Evolutionary conservation across 2,329 filamentous ascomycete species (phyloP).

Genomic region (Capronia coronata): DNA sequence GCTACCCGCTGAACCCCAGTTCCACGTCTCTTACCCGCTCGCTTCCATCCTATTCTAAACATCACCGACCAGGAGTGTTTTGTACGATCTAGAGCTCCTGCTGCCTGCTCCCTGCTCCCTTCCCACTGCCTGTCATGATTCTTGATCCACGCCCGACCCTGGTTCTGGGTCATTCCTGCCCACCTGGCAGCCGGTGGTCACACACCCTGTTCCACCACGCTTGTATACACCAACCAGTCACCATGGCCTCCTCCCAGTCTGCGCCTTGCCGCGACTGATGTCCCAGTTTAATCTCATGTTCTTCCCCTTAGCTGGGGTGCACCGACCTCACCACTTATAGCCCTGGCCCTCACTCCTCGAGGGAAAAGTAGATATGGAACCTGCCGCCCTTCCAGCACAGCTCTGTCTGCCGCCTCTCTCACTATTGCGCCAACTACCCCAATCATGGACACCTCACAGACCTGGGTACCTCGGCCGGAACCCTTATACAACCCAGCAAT

Average conservation of each 20-base stretch:
- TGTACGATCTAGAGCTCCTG: constrained; percentile 7
- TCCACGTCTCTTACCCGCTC: constrained; percentile 21
- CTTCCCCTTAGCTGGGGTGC: constrained; percentile 13
- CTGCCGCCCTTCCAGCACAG: constrained; percentile 2
- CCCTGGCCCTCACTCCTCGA: background rate
- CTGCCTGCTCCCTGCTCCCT: constrained; percentile 2
- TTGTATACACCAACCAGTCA: constrained; percentile 14
- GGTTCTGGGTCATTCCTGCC: constrained; percentile 5
- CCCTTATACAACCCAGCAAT: constrained; percentile 8
- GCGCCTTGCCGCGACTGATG: constrained; percentile 11
- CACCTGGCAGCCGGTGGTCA: constrained; percentile 2
- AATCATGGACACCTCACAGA: constrained; percentile 15
- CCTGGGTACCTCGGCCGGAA: constrained; percentile 10
- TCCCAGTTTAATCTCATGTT: constrained; percentile 22
- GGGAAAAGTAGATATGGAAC: constrained; percentile 18
- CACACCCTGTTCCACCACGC: constrained; percentile 10
- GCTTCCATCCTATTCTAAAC: constrained; percentile 17
- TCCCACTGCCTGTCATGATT: constrained; percentile 13
- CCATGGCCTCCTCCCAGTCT: too few species aligned
- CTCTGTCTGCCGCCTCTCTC: background rate
- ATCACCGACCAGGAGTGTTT: background rate
- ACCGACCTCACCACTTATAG: background rate
- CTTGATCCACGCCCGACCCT: constrained; percentile 5
- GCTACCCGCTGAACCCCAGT: too few species aligned
- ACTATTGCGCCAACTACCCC: background rate